phyloP scores from a whole-genome alignment of 371 early-diverging fungal species.

The Syncephalis plumigaleata region DNA sequence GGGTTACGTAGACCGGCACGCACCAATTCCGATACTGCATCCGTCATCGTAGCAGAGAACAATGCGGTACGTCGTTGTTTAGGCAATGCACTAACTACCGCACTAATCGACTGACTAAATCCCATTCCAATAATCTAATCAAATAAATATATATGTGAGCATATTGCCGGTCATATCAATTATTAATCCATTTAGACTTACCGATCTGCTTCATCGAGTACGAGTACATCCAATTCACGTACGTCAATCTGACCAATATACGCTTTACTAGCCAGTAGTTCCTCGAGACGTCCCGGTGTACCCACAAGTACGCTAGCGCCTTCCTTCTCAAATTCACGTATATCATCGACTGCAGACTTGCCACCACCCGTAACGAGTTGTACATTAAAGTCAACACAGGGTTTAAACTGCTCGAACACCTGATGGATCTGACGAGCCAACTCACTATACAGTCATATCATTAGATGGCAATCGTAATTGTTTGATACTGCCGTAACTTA shows the following conservation, averaged over 20 bases:
- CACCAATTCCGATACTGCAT: conserved; percentile 69
- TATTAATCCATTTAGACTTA: conserved; percentile 14
- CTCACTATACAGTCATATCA: conserved; percentile 57
- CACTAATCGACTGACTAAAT: conserved; percentile 59
- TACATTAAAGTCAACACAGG: conserved; percentile 11
- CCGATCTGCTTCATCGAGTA: conserved; percentile 89
- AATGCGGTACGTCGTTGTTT: conserved; percentile 92
- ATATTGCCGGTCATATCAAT: conserved; percentile 3
- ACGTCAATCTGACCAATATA: conserved; percentile 27
- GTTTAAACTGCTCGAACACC: conserved; percentile 43
- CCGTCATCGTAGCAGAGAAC: conserved; percentile 97
- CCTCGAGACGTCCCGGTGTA: conserved; percentile 94
- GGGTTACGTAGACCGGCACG: conserved; percentile 86
- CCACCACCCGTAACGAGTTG: conserved; percentile 40
- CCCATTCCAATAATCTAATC: conserved; percentile 92
- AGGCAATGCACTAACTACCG: conserved; percentile 66
- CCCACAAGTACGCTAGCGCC: conserved; percentile 80
- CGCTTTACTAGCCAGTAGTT: conserved; percentile 44
- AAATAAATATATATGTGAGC: no score
- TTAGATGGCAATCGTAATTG: neutral
- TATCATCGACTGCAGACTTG: conserved; percentile 45
- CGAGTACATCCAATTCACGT: conserved; percentile 72
- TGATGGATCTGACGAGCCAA: conserved; percentile 82
- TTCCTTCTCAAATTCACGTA: conserved; percentile 25
- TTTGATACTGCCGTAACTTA: conserved; percentile 8